These are phyloP conservation scores for Cladobotryum protrusum DNA, from an alignment of 2,329 filamentous ascomycete genomes.

Conservation along the genomic window DNA sequence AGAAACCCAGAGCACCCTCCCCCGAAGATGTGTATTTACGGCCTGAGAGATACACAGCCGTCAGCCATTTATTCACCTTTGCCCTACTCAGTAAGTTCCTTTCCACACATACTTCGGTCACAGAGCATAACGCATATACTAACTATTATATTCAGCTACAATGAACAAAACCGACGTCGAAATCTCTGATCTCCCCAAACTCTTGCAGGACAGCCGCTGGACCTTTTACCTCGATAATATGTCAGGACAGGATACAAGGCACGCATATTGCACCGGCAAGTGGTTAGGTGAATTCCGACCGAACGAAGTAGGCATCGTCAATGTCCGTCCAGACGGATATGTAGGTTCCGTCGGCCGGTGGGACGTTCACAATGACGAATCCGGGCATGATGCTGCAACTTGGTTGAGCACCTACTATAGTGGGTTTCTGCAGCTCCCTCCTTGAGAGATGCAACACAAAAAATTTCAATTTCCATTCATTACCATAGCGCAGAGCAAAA, in stretches of 20 bases:
- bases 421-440: slow-evolving; percentile 47
- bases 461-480: neutral
- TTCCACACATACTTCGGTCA: neutral
- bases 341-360: slow-evolving; percentile 57
- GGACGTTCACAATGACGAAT: slow-evolving; percentile 45
- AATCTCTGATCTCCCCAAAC: slow-evolving; percentile 55
- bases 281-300: slow-evolving; percentile 57
- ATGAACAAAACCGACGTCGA: slow-evolving; percentile 59
- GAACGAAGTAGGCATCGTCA: slow-evolving; percentile 56
- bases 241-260: slow-evolving; percentile 47
- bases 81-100: slow-evolving; percentile 54
- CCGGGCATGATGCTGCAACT: slow-evolving; percentile 45
- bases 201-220: slow-evolving; percentile 61
- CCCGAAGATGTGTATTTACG: slow-evolving; percentile 60
- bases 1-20: slow-evolving; percentile 50
- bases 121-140: neutral
- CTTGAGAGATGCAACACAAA: neutral
- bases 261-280: slow-evolving; percentile 55
- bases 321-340: slow-evolving; percentile 69
- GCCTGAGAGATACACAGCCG: slow-evolving; percentile 61
- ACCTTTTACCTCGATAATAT: slow-evolving; percentile 66
- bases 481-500: neutral
- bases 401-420: slow-evolving; percentile 52
- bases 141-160: slow-evolving; percentile 36
- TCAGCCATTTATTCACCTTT: slow-evolving; percentile 65